Conservation (phyloP, 371 early-diverging fungal genomes). For the Dichotomocladium elegans region DNA sequence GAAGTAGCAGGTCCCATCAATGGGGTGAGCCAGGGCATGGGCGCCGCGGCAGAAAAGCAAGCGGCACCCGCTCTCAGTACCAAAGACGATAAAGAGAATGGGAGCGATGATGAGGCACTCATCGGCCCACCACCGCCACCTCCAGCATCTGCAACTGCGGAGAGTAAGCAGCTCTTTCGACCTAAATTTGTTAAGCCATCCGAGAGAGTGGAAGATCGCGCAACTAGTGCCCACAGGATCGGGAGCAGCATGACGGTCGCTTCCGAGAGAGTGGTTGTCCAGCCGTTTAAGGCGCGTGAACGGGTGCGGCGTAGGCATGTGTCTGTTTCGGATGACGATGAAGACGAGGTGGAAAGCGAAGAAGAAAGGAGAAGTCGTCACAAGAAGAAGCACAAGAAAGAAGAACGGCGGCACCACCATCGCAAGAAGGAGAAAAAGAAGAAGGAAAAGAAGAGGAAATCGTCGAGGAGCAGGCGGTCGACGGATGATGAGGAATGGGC, state of each 20-base stretch:
- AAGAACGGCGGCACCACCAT: constrained; percentile 4
- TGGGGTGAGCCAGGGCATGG: not conserved
- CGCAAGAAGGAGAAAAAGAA: constrained; percentile 16
- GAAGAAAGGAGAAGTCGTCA: constrained; percentile 17
- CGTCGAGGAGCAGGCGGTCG: no score
- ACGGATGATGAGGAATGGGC: constrained; percentile 4
- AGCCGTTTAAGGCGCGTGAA: constrained; percentile 30
- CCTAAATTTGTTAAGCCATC: constrained; percentile 40
- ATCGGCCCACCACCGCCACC: constrained; percentile 37
- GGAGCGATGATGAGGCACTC: constrained; percentile 21
- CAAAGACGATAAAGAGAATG: constrained; percentile 6
- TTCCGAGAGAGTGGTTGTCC: constrained; percentile 38
- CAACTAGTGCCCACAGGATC: not conserved
- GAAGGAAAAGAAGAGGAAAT: constrained; percentile 9
- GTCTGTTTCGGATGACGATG: constrained; percentile 29
- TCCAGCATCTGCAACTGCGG: constrained; percentile 12
- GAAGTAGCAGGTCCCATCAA: constrained; percentile 3
- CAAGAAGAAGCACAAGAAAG: constrained; percentile 19
- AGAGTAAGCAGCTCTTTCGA: constrained; percentile 20
- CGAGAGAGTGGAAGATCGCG: constrained; percentile 4
- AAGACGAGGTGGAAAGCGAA: constrained; percentile 21
- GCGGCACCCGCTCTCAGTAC: not conserved
- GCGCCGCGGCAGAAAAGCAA: not conserved
- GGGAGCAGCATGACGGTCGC: constrained; percentile 10
- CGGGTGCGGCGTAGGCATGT: constrained; percentile 23